These are phyloP conservation scores for Seiridium cupressi DNA, from an alignment of 2,329 filamentous ascomycete genomes.

Conservation along the genomic window DNA sequence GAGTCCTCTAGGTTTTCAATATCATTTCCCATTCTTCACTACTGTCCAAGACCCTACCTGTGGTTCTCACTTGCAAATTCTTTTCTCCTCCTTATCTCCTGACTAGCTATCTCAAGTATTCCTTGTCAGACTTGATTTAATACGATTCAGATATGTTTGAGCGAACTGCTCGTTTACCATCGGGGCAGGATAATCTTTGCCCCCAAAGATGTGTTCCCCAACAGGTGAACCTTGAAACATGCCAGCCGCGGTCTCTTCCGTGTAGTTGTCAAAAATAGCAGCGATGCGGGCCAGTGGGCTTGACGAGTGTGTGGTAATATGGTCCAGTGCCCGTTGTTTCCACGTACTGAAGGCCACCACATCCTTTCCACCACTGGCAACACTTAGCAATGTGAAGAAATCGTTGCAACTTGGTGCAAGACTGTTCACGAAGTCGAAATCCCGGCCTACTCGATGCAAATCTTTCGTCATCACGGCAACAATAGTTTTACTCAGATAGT, in stretches of 20 bases:
- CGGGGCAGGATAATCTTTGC: constrained; percentile 19
- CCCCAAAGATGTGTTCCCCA: constrained; percentile 21
- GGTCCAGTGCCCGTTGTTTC: constrained; percentile 20
- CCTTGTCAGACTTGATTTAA: background rate
- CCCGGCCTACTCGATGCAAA: constrained; percentile 16
- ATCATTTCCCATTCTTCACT: no score
- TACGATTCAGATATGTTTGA: constrained; percentile 11
- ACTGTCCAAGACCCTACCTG: no score
- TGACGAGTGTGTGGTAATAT: constrained; percentile 16
- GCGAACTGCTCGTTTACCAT: constrained; percentile 15
- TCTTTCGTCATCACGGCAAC: constrained; percentile 21
- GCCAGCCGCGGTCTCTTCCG: constrained; percentile 18
- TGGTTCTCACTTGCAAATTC: no score
- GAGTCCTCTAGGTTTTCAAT: no score
- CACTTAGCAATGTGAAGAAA: constrained; percentile 21
- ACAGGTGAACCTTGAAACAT: constrained; percentile 22
- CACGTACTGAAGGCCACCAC: constrained; percentile 20
- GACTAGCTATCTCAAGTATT: no score
- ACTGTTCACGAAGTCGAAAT: constrained; percentile 25
- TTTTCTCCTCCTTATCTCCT: no score
- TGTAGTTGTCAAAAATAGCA: constrained; percentile 21
- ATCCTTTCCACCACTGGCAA: constrained; percentile 13
- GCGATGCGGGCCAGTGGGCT: constrained; percentile 23
- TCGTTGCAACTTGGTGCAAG: constrained; percentile 19
- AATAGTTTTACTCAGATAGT: constrained; percentile 25